Percentiles rank a stretch among this genome's conserved stretches.
Conservation (phyloP, 805 yeast genomes). For the Suhomyces tanzawaensis region DNA sequence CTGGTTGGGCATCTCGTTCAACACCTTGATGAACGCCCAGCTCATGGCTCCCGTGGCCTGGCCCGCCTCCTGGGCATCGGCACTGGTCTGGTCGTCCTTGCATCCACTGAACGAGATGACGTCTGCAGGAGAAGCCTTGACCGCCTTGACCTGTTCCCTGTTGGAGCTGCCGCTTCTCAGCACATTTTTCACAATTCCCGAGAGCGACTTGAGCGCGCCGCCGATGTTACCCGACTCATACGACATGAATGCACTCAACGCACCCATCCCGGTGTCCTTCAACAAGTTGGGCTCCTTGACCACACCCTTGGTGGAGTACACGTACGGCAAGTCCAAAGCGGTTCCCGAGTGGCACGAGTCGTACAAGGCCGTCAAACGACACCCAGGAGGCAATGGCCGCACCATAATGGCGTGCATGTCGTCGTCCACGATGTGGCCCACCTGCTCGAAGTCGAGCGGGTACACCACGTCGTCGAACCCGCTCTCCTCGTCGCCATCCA, state of each 20-base stretch:
- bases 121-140: constrained; percentile 39
- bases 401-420: constrained; percentile 42
- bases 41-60: constrained; percentile 40
- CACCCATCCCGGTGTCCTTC: constrained; percentile 38
- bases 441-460: constrained; percentile 34
- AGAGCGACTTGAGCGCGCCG: constrained; percentile 37
- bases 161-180: constrained; percentile 15
- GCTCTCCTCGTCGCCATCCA: constrained; percentile 37
- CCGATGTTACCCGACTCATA: constrained; percentile 36
- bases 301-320: constrained; percentile 40
- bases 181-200: constrained; percentile 35
- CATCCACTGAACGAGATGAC: constrained; percentile 37
- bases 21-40: constrained; percentile 33
- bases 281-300: constrained; percentile 37
- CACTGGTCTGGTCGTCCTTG: constrained; percentile 41
- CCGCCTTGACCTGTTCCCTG: constrained; percentile 23
- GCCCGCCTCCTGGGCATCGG: constrained; percentile 38
- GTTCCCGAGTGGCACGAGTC: constrained; percentile 43
- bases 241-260: constrained; percentile 28
- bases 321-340: constrained; percentile 39
- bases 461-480: constrained; percentile 38
- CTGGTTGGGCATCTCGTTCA: constrained; percentile 30
- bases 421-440: constrained; percentile 36
- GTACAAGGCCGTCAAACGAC: constrained; percentile 37
- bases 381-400: constrained; percentile 33